Base-by-base conservation (phyloP, 805 yeast species). In the Lachancea fermentati region DNA sequence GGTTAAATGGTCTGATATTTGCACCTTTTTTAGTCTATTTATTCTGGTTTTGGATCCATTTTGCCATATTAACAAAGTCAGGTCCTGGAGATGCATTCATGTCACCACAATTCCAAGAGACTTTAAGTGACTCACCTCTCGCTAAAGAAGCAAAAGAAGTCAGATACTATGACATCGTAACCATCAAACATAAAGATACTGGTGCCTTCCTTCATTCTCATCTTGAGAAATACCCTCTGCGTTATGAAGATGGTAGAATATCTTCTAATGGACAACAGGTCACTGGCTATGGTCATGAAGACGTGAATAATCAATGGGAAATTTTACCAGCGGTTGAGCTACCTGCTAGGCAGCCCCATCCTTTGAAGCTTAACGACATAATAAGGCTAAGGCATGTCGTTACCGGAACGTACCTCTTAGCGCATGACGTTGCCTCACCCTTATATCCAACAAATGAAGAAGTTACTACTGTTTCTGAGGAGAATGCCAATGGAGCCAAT, bases 361-460 rank as follows among this genome's bases (percentile, higher is more conserved):
- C 76, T 4, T 82, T 93, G 28, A 65, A 55, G 47, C 79, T 86
- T 47, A 84, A 85, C 49, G 93, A 86, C 54, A 62, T 73, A 14
- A 69, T 93, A 42, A 83, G 97, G 64, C 68, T 93, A 42, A 78
- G 75, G 62, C 98, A 93, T 57, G 75, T 83, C 37, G 78, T 71
- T 22, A 88, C 97, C 1, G 75, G 86, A 39, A 84, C 95, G 8
- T 82, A 67, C 52, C 67, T 93, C 50, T 73, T 87, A 54, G 77
- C 97, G 15, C 98, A 93, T 58, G 97, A 91, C 60, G 97, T 93
- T 41, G 96, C 96, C 2, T 93, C 97, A 2, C 97, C 98, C 19
- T 69, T 81, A 47, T 82, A 66, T 55, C 83, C 97, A 42, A 85
- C 96, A n/a, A 85, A 89, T 55, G 96, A 88, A 66, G 98, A 93